A percentile compares a stretch with the other conserved stretches of the same genome.
Conservation (phyloP, 441 rosid species). For the Omphalea diandra region DNA sequence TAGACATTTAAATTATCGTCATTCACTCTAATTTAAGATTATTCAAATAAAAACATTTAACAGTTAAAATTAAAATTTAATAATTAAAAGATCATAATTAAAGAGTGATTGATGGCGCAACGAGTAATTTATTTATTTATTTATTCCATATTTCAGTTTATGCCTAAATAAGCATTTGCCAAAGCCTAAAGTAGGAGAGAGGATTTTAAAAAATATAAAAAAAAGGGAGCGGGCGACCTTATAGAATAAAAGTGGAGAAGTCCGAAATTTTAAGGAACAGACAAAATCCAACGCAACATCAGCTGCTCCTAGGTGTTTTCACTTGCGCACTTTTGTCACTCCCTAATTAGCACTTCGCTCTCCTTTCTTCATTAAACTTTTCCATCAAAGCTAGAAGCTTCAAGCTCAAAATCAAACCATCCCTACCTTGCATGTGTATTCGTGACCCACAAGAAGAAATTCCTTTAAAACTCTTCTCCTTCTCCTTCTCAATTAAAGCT, state of each 20-base stretch:
- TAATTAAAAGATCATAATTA: too few species aligned
- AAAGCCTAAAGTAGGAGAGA: too few species aligned
- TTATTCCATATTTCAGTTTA: too few species aligned
- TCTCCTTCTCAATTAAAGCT: slow-evolving; percentile 10
- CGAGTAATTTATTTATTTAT: too few species aligned
- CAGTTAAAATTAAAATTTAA: too few species aligned
- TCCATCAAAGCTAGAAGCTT: neutral
- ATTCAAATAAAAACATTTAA: too few species aligned
- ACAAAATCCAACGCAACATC: neutral
- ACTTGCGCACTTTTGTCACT: slow-evolving; percentile 6
- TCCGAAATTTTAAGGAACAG: neutral
- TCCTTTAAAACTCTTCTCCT: neutral
- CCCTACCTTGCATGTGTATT: neutral
- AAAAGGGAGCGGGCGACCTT: neutral
- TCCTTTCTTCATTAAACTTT: neutral
- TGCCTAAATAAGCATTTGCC: too few species aligned
- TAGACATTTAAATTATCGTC: too few species aligned
- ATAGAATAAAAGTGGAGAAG: neutral
- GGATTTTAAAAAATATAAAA: neutral
- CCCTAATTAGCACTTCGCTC: neutral
- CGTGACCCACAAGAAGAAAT: neutral
- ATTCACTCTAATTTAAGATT: too few species aligned
- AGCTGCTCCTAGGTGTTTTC: slow-evolving; percentile 8
- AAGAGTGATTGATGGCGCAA: too few species aligned
- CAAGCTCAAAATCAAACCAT: neutral